Evolutionary conservation across 2,329 filamentous ascomycete species (phyloP).

Genomic region (Colletotrichum sojae): DNA sequence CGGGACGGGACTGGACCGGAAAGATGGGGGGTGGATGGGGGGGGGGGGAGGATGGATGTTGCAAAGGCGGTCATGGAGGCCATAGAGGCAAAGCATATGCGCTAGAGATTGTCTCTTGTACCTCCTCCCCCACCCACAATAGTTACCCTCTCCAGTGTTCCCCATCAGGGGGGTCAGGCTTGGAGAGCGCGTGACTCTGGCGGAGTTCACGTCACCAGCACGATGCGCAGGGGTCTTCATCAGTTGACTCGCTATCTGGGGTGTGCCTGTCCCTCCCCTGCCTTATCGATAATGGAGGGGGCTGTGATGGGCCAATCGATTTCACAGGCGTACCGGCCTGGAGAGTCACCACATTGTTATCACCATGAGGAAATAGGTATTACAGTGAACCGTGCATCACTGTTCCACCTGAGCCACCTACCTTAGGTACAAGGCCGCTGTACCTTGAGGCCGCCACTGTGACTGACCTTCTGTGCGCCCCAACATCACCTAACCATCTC

Average conservation of each 20-base stretch:
- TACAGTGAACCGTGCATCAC: constrained; percentile 17
- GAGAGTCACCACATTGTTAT: neutral
- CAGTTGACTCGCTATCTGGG: constrained; percentile 34
- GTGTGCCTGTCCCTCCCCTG: constrained; percentile 12
- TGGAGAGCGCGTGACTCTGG: constrained; percentile 39
- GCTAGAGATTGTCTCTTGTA: constrained; percentile 23
- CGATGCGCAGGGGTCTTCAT: constrained; percentile 35
- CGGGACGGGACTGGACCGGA: constrained; percentile 12
- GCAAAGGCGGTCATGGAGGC: constrained; percentile 18
- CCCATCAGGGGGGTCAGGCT: constrained; percentile 5
- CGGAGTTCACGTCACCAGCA: constrained; percentile 39
- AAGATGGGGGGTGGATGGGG: constrained; percentile 10
- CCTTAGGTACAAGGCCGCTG: constrained; percentile 16
- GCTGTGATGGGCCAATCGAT: neutral
- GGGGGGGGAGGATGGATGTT: neutral
- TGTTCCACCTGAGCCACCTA: constrained; percentile 36
- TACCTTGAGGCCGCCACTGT: neutral
- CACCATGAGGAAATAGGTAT: neutral
- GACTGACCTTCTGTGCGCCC: neutral
- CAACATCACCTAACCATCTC: neutral
- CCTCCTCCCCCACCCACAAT: constrained; percentile 19
- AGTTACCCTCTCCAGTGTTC: neutral
- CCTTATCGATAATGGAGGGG: constrained; percentile 35
- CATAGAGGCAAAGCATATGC: constrained; percentile 17
- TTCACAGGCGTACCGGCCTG: neutral